These are phyloP conservation scores for Hirsutella thompsonii DNA, from an alignment of 2,329 filamentous ascomycete genomes.

Conservation along the genomic window DNA sequence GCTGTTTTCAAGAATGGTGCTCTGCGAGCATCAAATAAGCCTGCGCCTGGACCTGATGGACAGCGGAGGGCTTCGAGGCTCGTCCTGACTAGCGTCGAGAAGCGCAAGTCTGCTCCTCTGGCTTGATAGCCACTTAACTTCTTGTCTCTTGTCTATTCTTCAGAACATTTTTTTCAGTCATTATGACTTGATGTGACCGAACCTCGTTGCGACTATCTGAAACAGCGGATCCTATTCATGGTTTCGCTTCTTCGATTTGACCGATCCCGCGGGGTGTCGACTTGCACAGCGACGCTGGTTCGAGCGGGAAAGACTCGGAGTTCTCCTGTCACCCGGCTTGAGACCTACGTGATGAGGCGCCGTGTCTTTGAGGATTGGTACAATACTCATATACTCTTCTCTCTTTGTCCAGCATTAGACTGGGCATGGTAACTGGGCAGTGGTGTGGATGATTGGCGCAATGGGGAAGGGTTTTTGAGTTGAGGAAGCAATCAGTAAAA, in stretches of 20 bases:
- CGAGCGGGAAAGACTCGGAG: too few species aligned
- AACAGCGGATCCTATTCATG: conserved; percentile 15
- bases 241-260: conserved; percentile 3
- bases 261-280: neutral
- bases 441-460: too few species aligned
- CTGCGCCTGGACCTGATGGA: conserved; percentile 38
- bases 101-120: conserved; percentile 50
- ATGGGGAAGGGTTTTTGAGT: too few species aligned
- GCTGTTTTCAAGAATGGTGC: conserved; percentile 50
- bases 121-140: conserved; percentile 8
- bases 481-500: too few species aligned
- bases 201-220: conserved; percentile 21
- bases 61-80: conserved; percentile 78
- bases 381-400: too few species aligned
- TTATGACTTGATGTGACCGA: conserved; percentile 24
- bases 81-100: conserved; percentile 78
- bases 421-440: too few species aligned
- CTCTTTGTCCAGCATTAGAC: too few species aligned
- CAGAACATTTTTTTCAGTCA: conserved; percentile 12
- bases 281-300: too few species aligned
- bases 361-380: too few species aligned
- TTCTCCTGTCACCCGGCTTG: too few species aligned
- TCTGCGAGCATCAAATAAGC: conserved; percentile 34
- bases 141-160: conserved; percentile 5
- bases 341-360: too few species aligned